Evolutionary conservation across 352 stramenopile genomes (phyloP), one percentile per base, ranked within the genome.

Genomic region (Plasmopara halstedii): DNA sequence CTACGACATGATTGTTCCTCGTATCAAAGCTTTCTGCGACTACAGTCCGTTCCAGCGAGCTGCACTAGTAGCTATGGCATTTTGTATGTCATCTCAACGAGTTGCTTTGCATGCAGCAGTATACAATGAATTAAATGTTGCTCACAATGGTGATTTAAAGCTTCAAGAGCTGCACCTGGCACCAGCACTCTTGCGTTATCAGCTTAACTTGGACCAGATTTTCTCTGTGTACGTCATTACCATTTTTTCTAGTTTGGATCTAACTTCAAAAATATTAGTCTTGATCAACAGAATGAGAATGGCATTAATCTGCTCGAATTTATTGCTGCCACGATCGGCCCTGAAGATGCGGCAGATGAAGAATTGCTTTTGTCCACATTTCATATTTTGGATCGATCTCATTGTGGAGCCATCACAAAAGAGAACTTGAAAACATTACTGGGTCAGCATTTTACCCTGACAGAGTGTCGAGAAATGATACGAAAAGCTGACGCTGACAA

Each of bases 241-340:
- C 0, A 5, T 22, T 22, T 37, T 18, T 37, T 37, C 11, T 18
- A 18, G 25, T 10, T 29, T 29, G 25, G 7, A 4, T 6, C 25
- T 29, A 29, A 29, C 25, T 6, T 2, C 10, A 2, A 26, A 21
- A 20, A 22, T 21, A 43, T 0, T 19, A 89, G 78, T 4, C 67
- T 90, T 9, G 72, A 90, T 29, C 73, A 87, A 40, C 71, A 88
- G 40, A 66, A 83, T 20, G 76, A 83, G 6, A 81, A 82, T 23
- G 73, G 78, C 6, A 66, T 90, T 23, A 90, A 85, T 36, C 41
- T 90, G 20, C 58, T 90, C 5, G 79, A 90, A 51, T 90, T 90
- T 50, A 72, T 90, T 13, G 75, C 79, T 13, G 79, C 79, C 0
- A 86, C 76, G 6, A 53, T 90, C 8, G 81, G 58, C 7, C 62